phyloP scores from a whole-genome alignment of 1,284 basidiomycete species.

The Ceratobasidium papillatum region DNA sequence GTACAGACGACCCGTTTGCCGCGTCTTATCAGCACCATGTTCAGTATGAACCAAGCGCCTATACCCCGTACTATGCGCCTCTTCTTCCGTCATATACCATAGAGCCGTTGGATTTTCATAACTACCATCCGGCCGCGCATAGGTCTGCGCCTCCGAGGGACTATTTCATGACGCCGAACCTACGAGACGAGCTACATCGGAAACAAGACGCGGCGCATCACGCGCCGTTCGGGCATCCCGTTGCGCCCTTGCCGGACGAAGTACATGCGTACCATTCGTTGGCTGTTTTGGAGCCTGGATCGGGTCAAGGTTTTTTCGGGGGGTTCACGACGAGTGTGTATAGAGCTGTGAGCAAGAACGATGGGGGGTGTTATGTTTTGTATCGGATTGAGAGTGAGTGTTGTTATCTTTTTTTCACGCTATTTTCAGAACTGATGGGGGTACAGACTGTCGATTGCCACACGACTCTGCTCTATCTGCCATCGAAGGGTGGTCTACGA shows the following conservation, averaged over 20 bases:
- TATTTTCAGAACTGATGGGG: background rate
- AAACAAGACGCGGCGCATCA: slow-evolving; percentile 73
- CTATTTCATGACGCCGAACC: slow-evolving; percentile 70
- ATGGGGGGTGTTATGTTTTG: slow-evolving; percentile 82
- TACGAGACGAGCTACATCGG: slow-evolving; percentile 82
- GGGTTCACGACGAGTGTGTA: slow-evolving; percentile 85
- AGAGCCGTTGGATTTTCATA: slow-evolving; percentile 32
- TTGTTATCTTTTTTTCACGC: background rate
- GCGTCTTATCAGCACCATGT: slow-evolving; percentile 26
- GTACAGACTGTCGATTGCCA: slow-evolving; percentile 80
- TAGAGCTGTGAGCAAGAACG: slow-evolving; percentile 76
- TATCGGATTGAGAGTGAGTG: slow-evolving; percentile 85
- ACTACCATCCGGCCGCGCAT: slow-evolving; percentile 7
- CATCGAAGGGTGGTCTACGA: slow-evolving; percentile 88
- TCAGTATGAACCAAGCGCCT: slow-evolving; percentile 22
- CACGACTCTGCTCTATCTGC: slow-evolving; percentile 83
- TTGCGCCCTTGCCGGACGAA: slow-evolving; percentile 80
- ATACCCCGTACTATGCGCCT: slow-evolving; percentile 33
- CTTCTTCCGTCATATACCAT: slow-evolving; percentile 1
- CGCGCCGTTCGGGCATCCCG: slow-evolving; percentile 52
- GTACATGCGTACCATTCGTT: slow-evolving; percentile 92
- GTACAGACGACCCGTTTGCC: slow-evolving; percentile 16
- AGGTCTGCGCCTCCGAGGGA: slow-evolving; percentile 49
- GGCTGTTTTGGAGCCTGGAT: slow-evolving; percentile 73
- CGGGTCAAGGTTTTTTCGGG: slow-evolving; percentile 67